Conservation (phyloP, 176 grass and related monocot species). For the Oryza meridionalis region DNA sequence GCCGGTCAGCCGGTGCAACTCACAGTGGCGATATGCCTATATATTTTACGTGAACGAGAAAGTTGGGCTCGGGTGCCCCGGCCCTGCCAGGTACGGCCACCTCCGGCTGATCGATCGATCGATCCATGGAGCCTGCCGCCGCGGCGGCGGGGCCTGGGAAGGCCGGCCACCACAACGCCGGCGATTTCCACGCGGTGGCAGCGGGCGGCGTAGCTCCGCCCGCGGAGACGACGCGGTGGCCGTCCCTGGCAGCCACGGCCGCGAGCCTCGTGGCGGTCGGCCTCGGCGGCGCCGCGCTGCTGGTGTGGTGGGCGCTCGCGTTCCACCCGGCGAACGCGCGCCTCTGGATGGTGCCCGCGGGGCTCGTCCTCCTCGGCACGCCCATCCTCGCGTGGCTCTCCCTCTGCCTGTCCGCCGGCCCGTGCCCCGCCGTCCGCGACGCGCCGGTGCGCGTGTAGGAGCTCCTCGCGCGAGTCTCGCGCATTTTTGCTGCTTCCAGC, state of each 20-base stretch:
- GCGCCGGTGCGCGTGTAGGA: neutral
- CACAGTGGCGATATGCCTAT: slow-evolving; percentile 34
- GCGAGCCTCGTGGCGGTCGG: slow-evolving; percentile 50
- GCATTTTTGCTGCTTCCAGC: neutral
- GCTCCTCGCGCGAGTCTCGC: neutral
- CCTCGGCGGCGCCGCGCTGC: slow-evolving; percentile 67
- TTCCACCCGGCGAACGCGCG: slow-evolving; percentile 77
- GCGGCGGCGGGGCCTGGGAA: slow-evolving; percentile 10
- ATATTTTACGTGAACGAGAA: neutral
- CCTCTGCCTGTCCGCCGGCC: slow-evolving; percentile 51
- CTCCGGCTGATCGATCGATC: slow-evolving; percentile 18
- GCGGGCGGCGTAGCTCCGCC: no score
- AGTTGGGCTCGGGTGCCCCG: neutral
- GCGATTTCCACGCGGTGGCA: neutral
- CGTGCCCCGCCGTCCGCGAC: slow-evolving; percentile 24
- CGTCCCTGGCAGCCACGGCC: slow-evolving; percentile 6
- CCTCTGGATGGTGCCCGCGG: slow-evolving; percentile 97
- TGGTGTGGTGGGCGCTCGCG: slow-evolving; percentile 82
- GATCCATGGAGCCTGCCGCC: slow-evolving; percentile 41
- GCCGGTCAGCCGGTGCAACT: slow-evolving; percentile 26
- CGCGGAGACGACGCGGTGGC: neutral
- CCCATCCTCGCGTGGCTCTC: slow-evolving; percentile 79
- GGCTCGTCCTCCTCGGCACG: slow-evolving; percentile 84
- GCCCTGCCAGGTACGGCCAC: slow-evolving; percentile 12
- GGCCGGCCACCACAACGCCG: neutral